Conservation (phyloP, 1,284 basidiomycete species). For the Fomitopsis betulina region DNA sequence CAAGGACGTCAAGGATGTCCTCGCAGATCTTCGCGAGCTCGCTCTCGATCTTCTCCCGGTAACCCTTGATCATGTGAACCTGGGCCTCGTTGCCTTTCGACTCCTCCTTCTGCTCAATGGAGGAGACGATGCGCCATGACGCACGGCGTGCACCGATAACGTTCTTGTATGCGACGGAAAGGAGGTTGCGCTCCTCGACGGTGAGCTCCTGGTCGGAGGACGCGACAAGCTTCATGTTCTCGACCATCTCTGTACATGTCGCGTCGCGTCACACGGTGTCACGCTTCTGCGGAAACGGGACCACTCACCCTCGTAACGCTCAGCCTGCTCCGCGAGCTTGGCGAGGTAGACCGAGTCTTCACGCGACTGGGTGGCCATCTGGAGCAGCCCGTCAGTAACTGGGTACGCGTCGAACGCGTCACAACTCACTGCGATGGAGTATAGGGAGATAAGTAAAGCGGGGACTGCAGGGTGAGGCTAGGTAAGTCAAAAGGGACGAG, state of each 20-base stretch:
- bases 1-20: slow-evolving; percentile 97
- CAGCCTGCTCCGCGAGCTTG: slow-evolving; percentile 98
- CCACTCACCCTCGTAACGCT: slow-evolving; percentile 92
- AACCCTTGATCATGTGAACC: slow-evolving; percentile 98
- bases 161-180: slow-evolving; percentile 99
- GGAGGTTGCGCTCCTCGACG: slow-evolving; percentile 98
- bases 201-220: slow-evolving; percentile 97
- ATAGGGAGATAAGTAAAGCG: slow-evolving; percentile 11
- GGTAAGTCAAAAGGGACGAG: slow-evolving; percentile 29
- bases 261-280: slow-evolving; percentile 15
- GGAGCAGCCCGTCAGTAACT: neutral
- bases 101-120: slow-evolving; percentile 99
- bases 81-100: slow-evolving; percentile 98
- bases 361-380: slow-evolving; percentile 63
- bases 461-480: slow-evolving; percentile 3
- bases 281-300: slow-evolving; percentile 2
- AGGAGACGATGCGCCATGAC: slow-evolving; percentile 98
- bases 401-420: slow-evolving; percentile 25
- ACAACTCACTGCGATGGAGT: slow-evolving; percentile 31
- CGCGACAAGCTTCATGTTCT: slow-evolving; percentile 98
- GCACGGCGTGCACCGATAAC: slow-evolving; percentile 99
- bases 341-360: slow-evolving; percentile 99
- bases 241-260: slow-evolving; percentile 81
- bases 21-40: slow-evolving; percentile 99
- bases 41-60: slow-evolving; percentile 97